These are phyloP conservation scores for Sisymbrium altissimum DNA, from an alignment of 345 rosid genomes.

Conservation along the genomic window DNA sequence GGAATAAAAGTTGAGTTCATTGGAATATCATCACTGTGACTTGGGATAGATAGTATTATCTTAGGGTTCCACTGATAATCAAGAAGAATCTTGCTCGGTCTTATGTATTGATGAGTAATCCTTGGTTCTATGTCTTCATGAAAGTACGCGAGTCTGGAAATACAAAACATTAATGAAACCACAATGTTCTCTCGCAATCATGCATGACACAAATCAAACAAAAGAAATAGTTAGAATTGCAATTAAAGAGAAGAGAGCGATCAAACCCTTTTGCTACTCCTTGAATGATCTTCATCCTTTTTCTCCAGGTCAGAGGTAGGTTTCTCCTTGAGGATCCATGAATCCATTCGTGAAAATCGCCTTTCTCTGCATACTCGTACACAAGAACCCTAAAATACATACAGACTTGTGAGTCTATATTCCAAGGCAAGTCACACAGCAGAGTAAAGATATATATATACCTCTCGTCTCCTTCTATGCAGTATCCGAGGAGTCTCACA, in stretches of 20 bases:
- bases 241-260: not conserved
- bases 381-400: conserved; percentile 56
- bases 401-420: not conserved
- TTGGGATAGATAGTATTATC: conserved; percentile 43
- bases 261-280: conserved; percentile 79
- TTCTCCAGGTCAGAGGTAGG: conserved; percentile 53
- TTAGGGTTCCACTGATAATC: conserved; percentile 76
- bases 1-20: not conserved
- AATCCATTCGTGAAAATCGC: conserved; percentile 74
- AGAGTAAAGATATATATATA: conserved; percentile 25
- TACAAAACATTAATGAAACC: not conserved
- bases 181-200: not conserved
- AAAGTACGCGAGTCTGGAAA: conserved; percentile 63
- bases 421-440: not conserved
- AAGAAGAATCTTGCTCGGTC: conserved; percentile 64
- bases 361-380: conserved; percentile 63
- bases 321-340: conserved; percentile 46
- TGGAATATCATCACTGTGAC: conserved; percentile 14
- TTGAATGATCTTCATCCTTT: conserved; percentile 55
- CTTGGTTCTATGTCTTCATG: conserved; percentile 68
- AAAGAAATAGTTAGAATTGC: not conserved
- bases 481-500: conserved; percentile 61
- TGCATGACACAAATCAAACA: not conserved
- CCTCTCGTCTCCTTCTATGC: conserved; percentile 59
- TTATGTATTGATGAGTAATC: conserved; percentile 51